Conservation (phyloP, 2,329 filamentous ascomycete genomes). For the Knufia fluminis region DNA sequence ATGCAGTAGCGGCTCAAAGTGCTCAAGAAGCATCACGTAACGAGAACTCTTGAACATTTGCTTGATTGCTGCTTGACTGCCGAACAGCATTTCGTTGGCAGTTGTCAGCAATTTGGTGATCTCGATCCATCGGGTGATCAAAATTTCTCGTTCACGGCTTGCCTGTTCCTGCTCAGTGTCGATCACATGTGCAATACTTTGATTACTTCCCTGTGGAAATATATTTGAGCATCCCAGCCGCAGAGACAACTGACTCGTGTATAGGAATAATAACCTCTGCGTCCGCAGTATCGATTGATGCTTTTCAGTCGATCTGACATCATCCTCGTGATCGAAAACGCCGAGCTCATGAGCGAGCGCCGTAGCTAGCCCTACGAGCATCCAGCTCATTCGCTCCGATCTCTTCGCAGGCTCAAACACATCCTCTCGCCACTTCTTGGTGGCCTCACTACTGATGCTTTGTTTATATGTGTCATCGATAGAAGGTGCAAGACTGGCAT, state of each 20-base stretch:
- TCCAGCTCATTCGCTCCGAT: conserved; percentile 15
- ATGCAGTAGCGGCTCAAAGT: conserved; percentile 35
- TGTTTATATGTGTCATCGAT: conserved; percentile 33
- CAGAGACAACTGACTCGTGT: conserved; percentile 44
- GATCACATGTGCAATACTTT: conserved; percentile 31
- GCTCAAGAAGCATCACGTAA: conserved; percentile 42
- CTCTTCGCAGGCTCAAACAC: conserved; percentile 46
- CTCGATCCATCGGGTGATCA: conserved; percentile 46
- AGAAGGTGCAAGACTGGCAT: conserved; percentile 22
- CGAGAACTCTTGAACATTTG: conserved; percentile 38
- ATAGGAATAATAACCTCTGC: conserved; percentile 36
- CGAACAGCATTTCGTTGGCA: conserved; percentile 46
- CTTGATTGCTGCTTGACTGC: conserved; percentile 33
- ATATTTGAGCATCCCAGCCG: conserved; percentile 44
- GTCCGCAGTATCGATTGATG: too few species aligned
- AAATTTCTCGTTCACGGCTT: conserved; percentile 36
- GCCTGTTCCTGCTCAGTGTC: conserved; percentile 29
- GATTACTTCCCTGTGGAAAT: conserved; percentile 41
- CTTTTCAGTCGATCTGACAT: not conserved
- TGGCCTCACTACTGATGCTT: conserved; percentile 16
- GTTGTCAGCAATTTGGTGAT: conserved; percentile 42
- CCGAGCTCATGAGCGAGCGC: conserved; percentile 33
- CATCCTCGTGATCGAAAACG: conserved; percentile 38
- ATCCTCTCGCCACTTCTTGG: conserved; percentile 43
- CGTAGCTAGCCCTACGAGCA: conserved; percentile 10